Evolutionary conservation across 345 rosid genomes (phyloP), one percentile per base, ranked within the genome.

Genomic region (Physaria fendleri): DNA sequence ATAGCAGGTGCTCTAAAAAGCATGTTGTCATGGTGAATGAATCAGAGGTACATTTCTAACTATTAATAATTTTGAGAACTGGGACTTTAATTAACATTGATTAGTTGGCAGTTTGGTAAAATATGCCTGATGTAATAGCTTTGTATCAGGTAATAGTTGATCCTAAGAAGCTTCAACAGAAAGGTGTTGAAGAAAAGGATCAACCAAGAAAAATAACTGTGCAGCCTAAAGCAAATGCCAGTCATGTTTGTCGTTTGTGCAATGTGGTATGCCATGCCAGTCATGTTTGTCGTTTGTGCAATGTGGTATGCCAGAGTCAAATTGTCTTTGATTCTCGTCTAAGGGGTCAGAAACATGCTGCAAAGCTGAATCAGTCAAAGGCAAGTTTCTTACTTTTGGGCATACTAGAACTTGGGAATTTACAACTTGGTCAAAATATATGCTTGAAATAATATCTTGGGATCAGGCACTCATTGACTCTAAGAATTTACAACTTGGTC

Each of bases 121-220:
- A 75, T 83, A 66, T 74, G 69, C 34, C 78, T 15, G 83, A 87
- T 57, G 56, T 75, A 35, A 70, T 61, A 39, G 53, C 22, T 53
- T 77, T 62, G 81, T 84, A 78, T 71, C 80, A 79, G 66, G 61
- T 57, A 25, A 70, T 52, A 56, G 39, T 61, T 73, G 82, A 75
- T 75, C 68, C 79, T 57, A 77, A 64, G 69, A 79, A 82, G 61
- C 8, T 61, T 41, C 77, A 62, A 60, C 78, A 81, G 29, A 85
- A 78, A 65, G 44, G 61, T 5, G 10, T 41, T 35, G 74, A 50
- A 48, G 90, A 63, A 70, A 83, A 74, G 27, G 76, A 38, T 38
- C 59, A 38, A 57, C 75, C 60, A 33, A 72, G 43, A n/a, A 14
- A 18, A 18, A 42, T 8, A 4, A 42, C 77, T 29, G 13, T n/a